Evolutionary conservation across 345 rosid species (phyloP).

Genomic region (Combretum micranthum): DNA sequence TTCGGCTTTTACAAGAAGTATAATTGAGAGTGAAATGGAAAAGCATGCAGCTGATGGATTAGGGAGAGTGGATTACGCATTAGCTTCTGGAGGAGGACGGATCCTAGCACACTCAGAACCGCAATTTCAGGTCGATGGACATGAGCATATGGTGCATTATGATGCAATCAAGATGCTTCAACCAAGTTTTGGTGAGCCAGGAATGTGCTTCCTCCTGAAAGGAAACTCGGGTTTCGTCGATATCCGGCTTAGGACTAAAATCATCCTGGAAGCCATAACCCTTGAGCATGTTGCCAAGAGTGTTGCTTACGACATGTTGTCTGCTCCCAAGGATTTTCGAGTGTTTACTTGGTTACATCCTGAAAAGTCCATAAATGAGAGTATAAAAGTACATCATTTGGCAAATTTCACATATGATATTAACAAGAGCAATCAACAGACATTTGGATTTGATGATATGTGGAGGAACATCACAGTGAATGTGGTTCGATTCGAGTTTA

Average conservation of each 20-base stretch:
- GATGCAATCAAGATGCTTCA: slow-evolving; percentile 24
- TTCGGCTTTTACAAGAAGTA: slow-evolving; percentile 17
- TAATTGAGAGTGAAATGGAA: slow-evolving; percentile 26
- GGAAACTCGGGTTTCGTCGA: slow-evolving; percentile 26
- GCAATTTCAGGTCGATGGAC: slow-evolving; percentile 4
- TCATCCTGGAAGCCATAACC: slow-evolving; percentile 29
- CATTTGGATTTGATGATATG: slow-evolving; percentile 13
- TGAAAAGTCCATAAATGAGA: neutral
- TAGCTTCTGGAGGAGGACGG: slow-evolving; percentile 27
- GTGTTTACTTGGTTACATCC: slow-evolving; percentile 26
- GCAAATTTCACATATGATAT: slow-evolving; percentile 28
- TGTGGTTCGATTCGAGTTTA: slow-evolving; percentile 25
- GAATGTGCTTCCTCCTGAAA: slow-evolving; percentile 27
- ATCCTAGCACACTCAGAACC: slow-evolving; percentile 32
- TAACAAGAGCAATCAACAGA: slow-evolving; percentile 31
- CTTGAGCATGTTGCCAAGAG: slow-evolving; percentile 31
- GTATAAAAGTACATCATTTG: slow-evolving; percentile 15
- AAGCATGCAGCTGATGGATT: slow-evolving; percentile 41
- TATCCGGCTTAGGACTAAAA: slow-evolving; percentile 24
- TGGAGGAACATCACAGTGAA: slow-evolving; percentile 14
- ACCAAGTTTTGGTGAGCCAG: slow-evolving; percentile 38
- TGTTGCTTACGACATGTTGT: slow-evolving; percentile 28
- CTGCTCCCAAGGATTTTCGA: slow-evolving; percentile 32
- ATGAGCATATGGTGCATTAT: slow-evolving; percentile 13
- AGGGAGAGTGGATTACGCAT: slow-evolving; percentile 26